Evolutionary conservation across 2,329 filamentous ascomycete genomes (phyloP), one percentile per base, ranked within the genome.

Genomic region (Sordariomycetes sp.): DNA sequence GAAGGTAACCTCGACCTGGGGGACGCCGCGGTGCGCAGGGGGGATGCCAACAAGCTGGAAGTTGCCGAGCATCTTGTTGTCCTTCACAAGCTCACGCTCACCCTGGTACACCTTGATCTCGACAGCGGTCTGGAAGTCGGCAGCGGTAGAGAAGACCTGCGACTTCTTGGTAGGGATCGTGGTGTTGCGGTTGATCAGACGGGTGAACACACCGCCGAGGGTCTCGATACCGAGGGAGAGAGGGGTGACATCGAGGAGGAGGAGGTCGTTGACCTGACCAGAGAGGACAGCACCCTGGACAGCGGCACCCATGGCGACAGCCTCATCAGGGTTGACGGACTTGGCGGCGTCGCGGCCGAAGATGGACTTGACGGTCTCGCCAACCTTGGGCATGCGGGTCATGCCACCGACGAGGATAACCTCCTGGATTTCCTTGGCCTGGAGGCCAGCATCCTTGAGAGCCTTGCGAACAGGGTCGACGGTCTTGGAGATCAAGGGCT

Each of bases 21-120:
- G 93, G 61, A 97, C 90, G 80, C 92, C 92, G 73, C 92, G 91
- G 81, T 95, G 92, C 59, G 93, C 93, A 67, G 93, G 93, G 60
- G 93, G 93, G 62, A 97, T 97, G 64, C 93, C 93, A 68, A 96
- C 91, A 66, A 97, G 88, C 83, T 97, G 92, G 89, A 97, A 97
- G 88, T 97, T 97, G 62, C 93, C 93, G 60, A 97, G 85, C 61
- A 97, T 80, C 84, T 97, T 97, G 88, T 97, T 97, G 80, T 97
- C 93, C 72, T 87, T 88, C 74, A 97, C 92, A 63, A 97, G 90
- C 81, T 97, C 92, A 89, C 93, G 93, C 85, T 97, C 93, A 82
- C 93, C 93, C 86, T 97, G 92, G 88, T 86, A 97, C 64, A 97
- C 93, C 89, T 97, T 97, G 82, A 97, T 97, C 82, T 97, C 92